Evolutionary conservation across 306 rosid genomes (phyloP).

Genomic region (Cicer pinnatifidum): DNA sequence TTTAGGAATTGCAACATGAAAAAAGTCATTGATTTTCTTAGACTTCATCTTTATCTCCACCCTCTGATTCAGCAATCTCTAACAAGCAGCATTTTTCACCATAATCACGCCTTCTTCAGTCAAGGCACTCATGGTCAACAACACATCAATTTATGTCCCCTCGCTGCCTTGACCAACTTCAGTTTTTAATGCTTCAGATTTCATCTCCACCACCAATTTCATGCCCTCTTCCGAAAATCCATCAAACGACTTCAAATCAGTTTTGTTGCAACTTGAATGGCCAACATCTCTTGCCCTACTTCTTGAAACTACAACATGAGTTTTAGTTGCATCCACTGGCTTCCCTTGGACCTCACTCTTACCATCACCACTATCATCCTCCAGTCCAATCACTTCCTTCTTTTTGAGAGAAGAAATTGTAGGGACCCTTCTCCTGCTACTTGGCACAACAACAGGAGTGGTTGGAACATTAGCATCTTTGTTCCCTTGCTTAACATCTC

Average conservation of each 20-base stretch:
- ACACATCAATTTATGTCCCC: conserved; percentile 58
- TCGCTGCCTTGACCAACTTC: conserved; percentile 76
- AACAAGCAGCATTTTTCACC: conserved; percentile 86
- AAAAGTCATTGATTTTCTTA: conserved; percentile 70
- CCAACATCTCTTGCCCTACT: too few species aligned
- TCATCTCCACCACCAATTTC: conserved; percentile 76
- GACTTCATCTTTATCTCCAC: conserved; percentile 84
- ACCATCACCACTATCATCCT: too few species aligned
- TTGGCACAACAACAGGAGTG: too few species aligned
- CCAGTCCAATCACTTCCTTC: too few species aligned
- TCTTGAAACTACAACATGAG: too few species aligned
- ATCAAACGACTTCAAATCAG: conserved; percentile 81
- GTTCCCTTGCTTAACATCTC: too few species aligned
- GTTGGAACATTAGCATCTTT: too few species aligned
- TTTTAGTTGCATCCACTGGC: too few species aligned
- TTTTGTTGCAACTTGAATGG: conserved; percentile 59
- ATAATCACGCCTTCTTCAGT: conserved; percentile 80
- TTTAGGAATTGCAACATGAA: conserved; percentile 79
- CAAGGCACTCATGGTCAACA: conserved; percentile 86
- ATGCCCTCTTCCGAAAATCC: conserved; percentile 73
- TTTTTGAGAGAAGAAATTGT: too few species aligned
- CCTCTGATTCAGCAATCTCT: conserved; percentile 74
- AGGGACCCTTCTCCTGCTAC: too few species aligned
- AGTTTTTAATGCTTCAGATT: conserved; percentile 81
- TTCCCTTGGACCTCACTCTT: too few species aligned